Evolutionary conservation across 306 rosid species (phyloP).

Genomic region (Corylus heterophylla): DNA sequence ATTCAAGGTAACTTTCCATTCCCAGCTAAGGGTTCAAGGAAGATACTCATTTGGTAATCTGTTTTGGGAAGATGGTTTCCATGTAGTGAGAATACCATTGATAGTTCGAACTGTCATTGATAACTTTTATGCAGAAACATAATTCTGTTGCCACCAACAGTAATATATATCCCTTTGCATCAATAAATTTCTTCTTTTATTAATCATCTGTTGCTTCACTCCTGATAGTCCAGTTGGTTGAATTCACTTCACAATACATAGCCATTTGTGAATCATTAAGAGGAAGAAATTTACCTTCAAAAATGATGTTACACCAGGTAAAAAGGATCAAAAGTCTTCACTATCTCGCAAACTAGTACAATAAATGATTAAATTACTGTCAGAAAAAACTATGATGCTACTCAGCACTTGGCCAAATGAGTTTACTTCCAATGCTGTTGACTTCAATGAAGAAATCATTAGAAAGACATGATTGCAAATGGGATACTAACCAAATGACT

Average conservation of each 20-base stretch:
- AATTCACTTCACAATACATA: not conserved
- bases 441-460: not conserved
- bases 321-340: no score
- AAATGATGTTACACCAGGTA: not conserved
- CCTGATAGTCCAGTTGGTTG: not conserved
- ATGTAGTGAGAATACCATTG: constrained; percentile 50
- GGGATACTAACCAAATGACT: not conserved
- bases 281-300: not conserved
- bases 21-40: constrained; percentile 44
- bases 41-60: constrained; percentile 61
- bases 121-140: constrained; percentile 38
- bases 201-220: not conserved
- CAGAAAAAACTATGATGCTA: not conserved
- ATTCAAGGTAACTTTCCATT: constrained; percentile 42
- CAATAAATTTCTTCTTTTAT: not conserved
- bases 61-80: constrained; percentile 56
- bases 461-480: not conserved
- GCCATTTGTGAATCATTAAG: not conserved
- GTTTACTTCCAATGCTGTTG: not conserved
- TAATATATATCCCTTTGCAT: not conserved
- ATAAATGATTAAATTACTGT: no score
- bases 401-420: no score
- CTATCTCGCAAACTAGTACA: no score
- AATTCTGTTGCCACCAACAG: constrained; percentile 6
- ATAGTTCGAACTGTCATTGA: constrained; percentile 40